Evolutionary conservation across 2,329 filamentous ascomycete species (phyloP).

Genomic region (Akanthomyces muscarius): DNA sequence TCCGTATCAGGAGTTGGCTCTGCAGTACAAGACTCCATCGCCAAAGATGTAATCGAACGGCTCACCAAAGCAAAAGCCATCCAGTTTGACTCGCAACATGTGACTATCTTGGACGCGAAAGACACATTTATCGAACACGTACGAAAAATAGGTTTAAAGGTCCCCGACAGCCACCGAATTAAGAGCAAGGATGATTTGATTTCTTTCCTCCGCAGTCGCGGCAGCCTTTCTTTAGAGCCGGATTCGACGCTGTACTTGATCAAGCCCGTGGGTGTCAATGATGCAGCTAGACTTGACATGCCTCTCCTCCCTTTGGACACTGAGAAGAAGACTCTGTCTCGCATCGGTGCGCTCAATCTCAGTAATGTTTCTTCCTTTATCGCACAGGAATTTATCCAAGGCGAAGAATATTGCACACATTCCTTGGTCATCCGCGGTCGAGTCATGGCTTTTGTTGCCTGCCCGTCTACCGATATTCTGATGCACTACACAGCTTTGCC

Average conservation of each 20-base stretch:
- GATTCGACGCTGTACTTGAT: constrained; percentile 53
- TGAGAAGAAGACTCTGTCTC: constrained; percentile 50
- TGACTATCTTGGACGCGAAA: constrained; percentile 59
- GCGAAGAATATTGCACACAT: constrained; percentile 68
- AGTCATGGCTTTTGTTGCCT: constrained; percentile 64
- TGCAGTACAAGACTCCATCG: constrained; percentile 62
- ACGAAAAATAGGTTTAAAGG: constrained; percentile 47
- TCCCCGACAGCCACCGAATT: constrained; percentile 52
- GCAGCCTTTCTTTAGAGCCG: constrained; percentile 23
- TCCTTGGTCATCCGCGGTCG: constrained; percentile 61
- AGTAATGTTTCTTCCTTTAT: constrained; percentile 51
- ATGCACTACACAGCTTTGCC: constrained; percentile 65
- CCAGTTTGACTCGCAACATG: constrained; percentile 56
- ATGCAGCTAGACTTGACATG: constrained; percentile 57
- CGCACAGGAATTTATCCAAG: constrained; percentile 61
- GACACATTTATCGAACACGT: constrained; percentile 60
- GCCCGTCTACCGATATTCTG: constrained; percentile 56
- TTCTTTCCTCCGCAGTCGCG: constrained; percentile 42
- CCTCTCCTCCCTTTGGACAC: constrained; percentile 58
- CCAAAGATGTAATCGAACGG: constrained; percentile 57
- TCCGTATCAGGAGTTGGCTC: constrained; percentile 66
- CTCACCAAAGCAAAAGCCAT: constrained; percentile 57
- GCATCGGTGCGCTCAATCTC: constrained; percentile 43
- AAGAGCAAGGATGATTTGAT: constrained; percentile 50
- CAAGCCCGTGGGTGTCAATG: constrained; percentile 62